A percentile compares a stretch with the other conserved stretches of the same genome.
Conservation (phyloP, 2,329 filamentous ascomycete genomes). For the Aureobasidium melanogenum region DNA sequence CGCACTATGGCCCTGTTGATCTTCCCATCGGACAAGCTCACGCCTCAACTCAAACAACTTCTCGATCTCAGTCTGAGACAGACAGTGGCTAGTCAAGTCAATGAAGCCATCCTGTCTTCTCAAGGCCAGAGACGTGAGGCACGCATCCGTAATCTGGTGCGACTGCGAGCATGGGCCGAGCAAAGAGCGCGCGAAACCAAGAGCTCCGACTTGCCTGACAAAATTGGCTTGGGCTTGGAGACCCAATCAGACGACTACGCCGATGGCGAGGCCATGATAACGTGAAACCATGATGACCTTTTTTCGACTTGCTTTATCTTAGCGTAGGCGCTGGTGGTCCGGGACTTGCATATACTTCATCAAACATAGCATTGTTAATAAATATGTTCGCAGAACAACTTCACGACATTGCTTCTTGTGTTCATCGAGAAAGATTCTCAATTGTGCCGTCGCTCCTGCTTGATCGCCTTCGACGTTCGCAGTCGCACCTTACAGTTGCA, state of each 20-base stretch:
- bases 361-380: background rate
- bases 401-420: background rate
- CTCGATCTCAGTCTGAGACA: constrained; percentile 71
- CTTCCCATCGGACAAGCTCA: constrained; percentile 72
- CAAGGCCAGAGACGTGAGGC: constrained; percentile 69
- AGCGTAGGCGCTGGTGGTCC: constrained; percentile 19
- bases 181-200: constrained; percentile 42
- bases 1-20: constrained; percentile 87
- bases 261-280: constrained; percentile 28
- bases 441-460: background rate
- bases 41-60: constrained; percentile 65
- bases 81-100: constrained; percentile 79
- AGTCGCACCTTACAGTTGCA: no score
- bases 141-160: constrained; percentile 71
- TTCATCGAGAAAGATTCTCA: no score
- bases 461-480: no score
- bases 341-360: background rate
- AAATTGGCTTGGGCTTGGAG: constrained; percentile 35
- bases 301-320: constrained; percentile 14
- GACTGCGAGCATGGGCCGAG: constrained; percentile 80
- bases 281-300: constrained; percentile 14
- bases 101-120: constrained; percentile 71
- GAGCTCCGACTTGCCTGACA: constrained; percentile 31
- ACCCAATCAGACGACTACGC: constrained; percentile 15
- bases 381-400: background rate